Percentiles rank a stretch among this genome's conserved stretches.
Evolutionary conservation across 2,329 filamentous ascomycete species (phyloP).

Genomic region (Pseudogymnoascus sp.): DNA sequence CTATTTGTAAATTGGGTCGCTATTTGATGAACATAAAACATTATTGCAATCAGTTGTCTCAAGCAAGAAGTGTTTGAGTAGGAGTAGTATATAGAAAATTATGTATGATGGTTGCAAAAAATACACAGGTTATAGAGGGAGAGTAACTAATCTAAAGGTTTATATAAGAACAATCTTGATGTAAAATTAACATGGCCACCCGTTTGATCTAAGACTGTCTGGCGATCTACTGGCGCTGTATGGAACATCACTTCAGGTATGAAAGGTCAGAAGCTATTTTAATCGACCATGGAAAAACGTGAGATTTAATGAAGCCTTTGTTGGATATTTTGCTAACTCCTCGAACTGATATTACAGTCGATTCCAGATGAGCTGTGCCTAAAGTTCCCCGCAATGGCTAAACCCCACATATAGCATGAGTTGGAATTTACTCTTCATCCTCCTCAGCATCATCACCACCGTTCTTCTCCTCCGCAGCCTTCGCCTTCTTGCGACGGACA

Average conservation of each 20-base stretch:
- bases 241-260: not conserved
- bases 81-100: not conserved
- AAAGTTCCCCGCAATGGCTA: slow-evolving; percentile 26
- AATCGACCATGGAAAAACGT: not conserved
- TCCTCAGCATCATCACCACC: slow-evolving; percentile 79
- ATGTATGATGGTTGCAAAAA: no score
- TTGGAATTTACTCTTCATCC: slow-evolving; percentile 33
- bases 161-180: not conserved
- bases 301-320: slow-evolving; percentile 25
- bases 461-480: slow-evolving; percentile 80
- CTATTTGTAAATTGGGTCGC: not conserved
- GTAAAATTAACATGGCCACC: not conserved
- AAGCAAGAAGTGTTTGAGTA: not conserved
- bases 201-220: not conserved
- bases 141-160: not conserved
- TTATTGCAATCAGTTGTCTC: not conserved
- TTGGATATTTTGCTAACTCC: slow-evolving; percentile 44
- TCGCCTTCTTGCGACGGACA: slow-evolving; percentile 99
- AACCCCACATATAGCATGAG: slow-evolving; percentile 12
- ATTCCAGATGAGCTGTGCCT: slow-evolving; percentile 31
- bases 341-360: slow-evolving; percentile 40
- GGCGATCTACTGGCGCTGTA: not conserved
- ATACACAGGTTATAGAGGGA: not conserved
- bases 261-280: not conserved
- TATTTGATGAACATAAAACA: not conserved